Base-by-base conservation (phyloP, 768 basidiomycete species). In the Pulveroboletus frians region DNA sequence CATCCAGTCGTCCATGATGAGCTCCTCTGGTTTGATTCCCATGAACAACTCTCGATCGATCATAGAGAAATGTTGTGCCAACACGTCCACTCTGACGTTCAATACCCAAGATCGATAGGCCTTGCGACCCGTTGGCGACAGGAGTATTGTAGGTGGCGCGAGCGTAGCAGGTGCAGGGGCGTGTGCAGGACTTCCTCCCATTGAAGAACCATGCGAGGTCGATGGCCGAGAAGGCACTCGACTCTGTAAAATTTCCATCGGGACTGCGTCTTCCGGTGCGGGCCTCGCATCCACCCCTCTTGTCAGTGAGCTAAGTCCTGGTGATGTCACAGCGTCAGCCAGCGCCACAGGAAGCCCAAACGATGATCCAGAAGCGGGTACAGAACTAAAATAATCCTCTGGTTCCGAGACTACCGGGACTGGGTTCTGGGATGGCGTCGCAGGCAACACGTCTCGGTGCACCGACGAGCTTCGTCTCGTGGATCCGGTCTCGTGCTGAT, bases 41-140 rank as follows among this genome's bases (percentile, higher is more conserved):
- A 88, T 81, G 64, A 92, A 90, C 47, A 94, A 69, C 57, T 94
- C 92, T 21, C 88, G 78, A 54, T 95, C 92, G 54, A 95, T 91
- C 77, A 91, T 84, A 7, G 85, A 77, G 59, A 94, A 88, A 58
- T 92, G 88, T 45, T 83, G 76, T 1, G 86, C 86, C 30, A 96
- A 65, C 5, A 68, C 69, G 32, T 80, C 79, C 1, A 86, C 79
- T 6, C 79, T 73, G 61, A 78, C 73, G 27, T 62, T 66, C n/a
- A 90, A 70, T 43, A 93, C 74, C 70, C 87, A 93, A 3, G 86
- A 90, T 9, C 78, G 81, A 60, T 88, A 80, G 7, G 69, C 62
- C n/a, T 72, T 75, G 14, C 76, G 70, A 7, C 67, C 71, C 10
- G 68, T 44, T n/a, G 63, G 52, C 29, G 61, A 49, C n/a, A 69